A percentile compares a stretch with the other conserved stretches of the same genome.
Conservation (phyloP, 1,284 basidiomycete genomes). For the Phellopilus nigrolimitatus region DNA sequence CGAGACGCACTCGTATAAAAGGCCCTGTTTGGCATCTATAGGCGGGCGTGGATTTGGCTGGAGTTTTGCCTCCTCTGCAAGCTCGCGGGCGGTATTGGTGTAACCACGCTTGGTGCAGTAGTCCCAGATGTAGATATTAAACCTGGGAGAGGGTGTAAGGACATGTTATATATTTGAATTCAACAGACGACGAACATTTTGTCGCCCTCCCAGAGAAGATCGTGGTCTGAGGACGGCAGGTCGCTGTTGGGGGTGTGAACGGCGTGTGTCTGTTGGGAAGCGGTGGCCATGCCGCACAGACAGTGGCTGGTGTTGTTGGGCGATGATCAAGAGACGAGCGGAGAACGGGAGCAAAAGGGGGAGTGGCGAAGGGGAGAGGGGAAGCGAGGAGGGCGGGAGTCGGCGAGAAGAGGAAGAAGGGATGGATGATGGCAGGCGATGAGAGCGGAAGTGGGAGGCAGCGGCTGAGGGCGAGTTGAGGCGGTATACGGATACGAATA, state of each 20-base stretch:
- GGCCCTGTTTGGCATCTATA: slow-evolving; percentile 75
- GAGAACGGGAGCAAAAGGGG: background rate
- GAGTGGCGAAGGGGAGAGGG: background rate
- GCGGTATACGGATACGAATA: slow-evolving; percentile 1
- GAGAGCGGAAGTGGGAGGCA: slow-evolving; percentile 14
- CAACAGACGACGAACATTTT: slow-evolving; percentile 38
- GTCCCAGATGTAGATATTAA: slow-evolving; percentile 82
- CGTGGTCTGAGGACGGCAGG: background rate
- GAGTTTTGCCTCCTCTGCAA: slow-evolving; percentile 60
- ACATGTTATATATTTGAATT: slow-evolving; percentile 13
- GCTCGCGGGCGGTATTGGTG: slow-evolving; percentile 58
- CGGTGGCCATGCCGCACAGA: slow-evolving; percentile 13
- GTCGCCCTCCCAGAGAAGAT: slow-evolving; percentile 47
- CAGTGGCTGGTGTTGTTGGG: background rate
- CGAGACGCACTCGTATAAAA: slow-evolving; percentile 69
- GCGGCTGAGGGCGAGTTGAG: slow-evolving; percentile 9
- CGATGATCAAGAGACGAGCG: background rate
- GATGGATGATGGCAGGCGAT: slow-evolving; percentile 12
- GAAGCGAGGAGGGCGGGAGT: background rate
- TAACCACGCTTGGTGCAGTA: slow-evolving; percentile 77
- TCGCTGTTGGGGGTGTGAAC: slow-evolving; percentile 8
- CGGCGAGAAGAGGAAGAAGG: background rate
- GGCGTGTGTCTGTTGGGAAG: slow-evolving; percentile 8
- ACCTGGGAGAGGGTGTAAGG: slow-evolving; percentile 41
- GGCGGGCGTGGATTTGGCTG: slow-evolving; percentile 56